Evolutionary conservation across 2,329 filamentous ascomycete species (phyloP), one percentile per base, ranked within the genome.

Genomic region (Teratosphaeriaceae sp.): DNA sequence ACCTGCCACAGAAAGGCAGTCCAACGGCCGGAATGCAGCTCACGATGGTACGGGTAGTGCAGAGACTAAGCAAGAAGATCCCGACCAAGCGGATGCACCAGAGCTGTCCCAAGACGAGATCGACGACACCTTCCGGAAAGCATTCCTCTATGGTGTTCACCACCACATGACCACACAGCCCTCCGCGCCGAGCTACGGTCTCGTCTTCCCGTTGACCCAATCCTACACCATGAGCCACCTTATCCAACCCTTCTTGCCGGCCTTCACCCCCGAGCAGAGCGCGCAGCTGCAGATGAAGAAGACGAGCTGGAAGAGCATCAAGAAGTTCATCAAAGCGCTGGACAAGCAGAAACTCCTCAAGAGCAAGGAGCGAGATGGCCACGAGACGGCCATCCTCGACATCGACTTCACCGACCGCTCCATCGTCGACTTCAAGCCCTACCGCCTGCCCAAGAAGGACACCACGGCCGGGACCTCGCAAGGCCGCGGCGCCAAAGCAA

Each of bases 231-330:
- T 84, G 59, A 73, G 79, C 7, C 76, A 73, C 42, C 69, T 84
- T 42, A 73, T 84, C 16, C 77, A 81, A n/a, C 81, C 81, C 1
- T 82, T 79, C 53, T 70, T 85, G 2, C 80, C 80, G 2, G 71
- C 76, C 16, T 73, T 72, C 57, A 76, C 72, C 9, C 65, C 76
- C 4, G 67, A 72, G 16, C 71, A 79, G 54, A 68, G 70, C 2
- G 73, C 73, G 43, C 77, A 70, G 46, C 73, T 80, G 40, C 77
- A 80, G 50, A 81, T 84, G 61, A 84, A 84, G 57, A 84, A 84
- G 63, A 80, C 79, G 2, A 80, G 75, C 48, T 84, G 78, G 77
- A 84, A 84, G 64, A 84, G 77, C 47, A 73, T 80, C 46, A 80
- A 79, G 56, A 84, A 82, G 51, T 84, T 84, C 58, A 75, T 84